These are phyloP conservation scores for Moricandia arvensis DNA, from an alignment of 345 rosid species.

Conservation along the genomic window DNA sequence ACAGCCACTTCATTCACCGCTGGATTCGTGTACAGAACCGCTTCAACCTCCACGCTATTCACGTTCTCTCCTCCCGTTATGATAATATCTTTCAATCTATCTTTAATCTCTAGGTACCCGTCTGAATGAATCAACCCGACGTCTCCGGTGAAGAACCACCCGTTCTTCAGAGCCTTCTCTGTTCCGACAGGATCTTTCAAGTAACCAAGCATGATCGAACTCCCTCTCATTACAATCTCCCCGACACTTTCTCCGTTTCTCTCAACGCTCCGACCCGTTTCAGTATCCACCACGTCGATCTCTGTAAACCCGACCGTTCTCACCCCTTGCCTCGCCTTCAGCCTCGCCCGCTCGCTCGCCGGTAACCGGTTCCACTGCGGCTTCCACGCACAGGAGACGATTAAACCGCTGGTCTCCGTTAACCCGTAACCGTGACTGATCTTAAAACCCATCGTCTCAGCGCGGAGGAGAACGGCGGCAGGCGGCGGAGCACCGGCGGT, in stretches of 20 bases:
- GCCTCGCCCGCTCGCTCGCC: constrained; percentile 52
- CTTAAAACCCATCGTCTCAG: constrained; percentile 63
- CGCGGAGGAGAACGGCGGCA: constrained; percentile 53
- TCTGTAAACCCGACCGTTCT: constrained; percentile 47
- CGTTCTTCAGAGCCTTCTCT: constrained; percentile 47
- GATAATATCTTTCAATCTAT: constrained; percentile 72
- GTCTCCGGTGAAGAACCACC: constrained; percentile 72
- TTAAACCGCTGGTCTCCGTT: constrained; percentile 64
- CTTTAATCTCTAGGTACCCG: constrained; percentile 68
- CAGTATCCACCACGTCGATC: constrained; percentile 58
- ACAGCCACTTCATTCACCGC: constrained; percentile 76
- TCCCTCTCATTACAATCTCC: constrained; percentile 70
- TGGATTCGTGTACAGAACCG: constrained; percentile 62
- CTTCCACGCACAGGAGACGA: constrained; percentile 74
- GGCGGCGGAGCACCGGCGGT: constrained; percentile 93
- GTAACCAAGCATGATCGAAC: constrained; percentile 72
- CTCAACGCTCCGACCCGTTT: constrained; percentile 48
- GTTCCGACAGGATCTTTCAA: constrained; percentile 62
- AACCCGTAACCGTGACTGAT: constrained; percentile 79
- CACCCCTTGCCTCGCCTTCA: constrained; percentile 77
- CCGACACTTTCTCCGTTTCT: constrained; percentile 63
- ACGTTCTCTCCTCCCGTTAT: constrained; percentile 88
- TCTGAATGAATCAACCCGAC: constrained; percentile 72
- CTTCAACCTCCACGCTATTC: constrained; percentile 73
- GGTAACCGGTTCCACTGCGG: constrained; percentile 66